phyloP scores from a whole-genome alignment of 306 rosid species.

The Rubus idaeus region DNA sequence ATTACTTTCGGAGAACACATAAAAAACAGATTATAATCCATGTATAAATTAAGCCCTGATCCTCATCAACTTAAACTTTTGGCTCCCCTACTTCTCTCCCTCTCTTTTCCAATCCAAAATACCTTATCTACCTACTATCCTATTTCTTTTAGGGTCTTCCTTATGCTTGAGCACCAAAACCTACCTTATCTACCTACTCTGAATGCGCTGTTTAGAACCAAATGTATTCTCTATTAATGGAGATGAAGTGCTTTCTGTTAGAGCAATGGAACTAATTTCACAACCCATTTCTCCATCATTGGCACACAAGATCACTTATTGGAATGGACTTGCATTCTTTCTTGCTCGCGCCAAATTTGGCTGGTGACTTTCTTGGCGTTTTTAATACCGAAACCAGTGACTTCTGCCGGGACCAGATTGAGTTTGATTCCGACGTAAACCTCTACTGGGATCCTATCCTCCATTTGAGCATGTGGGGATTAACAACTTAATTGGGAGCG shows the following conservation, averaged over 20 bases:
- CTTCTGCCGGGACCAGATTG: not conserved
- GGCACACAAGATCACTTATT: not conserved
- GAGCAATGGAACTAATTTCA: not conserved
- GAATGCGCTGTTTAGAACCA: not conserved
- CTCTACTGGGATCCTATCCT: not conserved
- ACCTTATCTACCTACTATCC: not conserved
- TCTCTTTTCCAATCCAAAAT: not conserved
- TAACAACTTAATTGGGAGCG: no score
- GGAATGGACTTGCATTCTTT: not conserved
- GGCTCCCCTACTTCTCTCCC: not conserved
- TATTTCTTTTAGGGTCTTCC: not conserved
- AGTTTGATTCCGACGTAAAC: not conserved
- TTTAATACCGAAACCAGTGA: not conserved
- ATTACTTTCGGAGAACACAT: not conserved
- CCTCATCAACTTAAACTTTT: not conserved
- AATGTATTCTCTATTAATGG: not conserved
- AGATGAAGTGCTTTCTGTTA: not conserved
- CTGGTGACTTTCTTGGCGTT: not conserved
- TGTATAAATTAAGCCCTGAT: not conserved
- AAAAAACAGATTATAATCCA: not conserved
- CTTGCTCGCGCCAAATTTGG: not conserved
- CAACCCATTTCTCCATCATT: not conserved
- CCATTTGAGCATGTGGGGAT: no score
- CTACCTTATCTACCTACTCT: not conserved
- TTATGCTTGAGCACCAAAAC: not conserved